These are phyloP conservation scores for Amanita rubescens DNA, from an alignment of 768 basidiomycete species.

Conservation along the genomic window DNA sequence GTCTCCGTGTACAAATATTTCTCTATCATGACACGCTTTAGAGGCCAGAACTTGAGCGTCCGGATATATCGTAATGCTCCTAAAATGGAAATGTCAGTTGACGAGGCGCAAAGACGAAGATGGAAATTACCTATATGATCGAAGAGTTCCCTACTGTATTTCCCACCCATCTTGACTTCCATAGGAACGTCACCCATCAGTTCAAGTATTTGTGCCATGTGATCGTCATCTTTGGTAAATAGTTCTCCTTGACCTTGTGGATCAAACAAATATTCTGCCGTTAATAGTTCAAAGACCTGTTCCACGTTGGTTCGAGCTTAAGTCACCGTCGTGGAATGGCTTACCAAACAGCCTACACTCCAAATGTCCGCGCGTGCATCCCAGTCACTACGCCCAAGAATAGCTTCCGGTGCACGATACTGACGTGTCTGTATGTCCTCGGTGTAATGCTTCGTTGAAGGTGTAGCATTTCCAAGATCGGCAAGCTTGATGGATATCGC, in stretches of 20 bases:
- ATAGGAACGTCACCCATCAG: slow-evolving; percentile 73
- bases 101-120: not conserved
- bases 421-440: slow-evolving; percentile 97
- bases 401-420: slow-evolving; percentile 92
- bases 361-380: slow-evolving; percentile 82
- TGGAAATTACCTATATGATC: slow-evolving; percentile 51
- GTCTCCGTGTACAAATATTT: slow-evolving; percentile 69
- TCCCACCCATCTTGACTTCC: slow-evolving; percentile 75
- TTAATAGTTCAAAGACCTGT: slow-evolving; percentile 81
- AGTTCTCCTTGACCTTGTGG: slow-evolving; percentile 74
- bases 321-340: slow-evolving; percentile 16
- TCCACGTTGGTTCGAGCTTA: not conserved
- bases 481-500: slow-evolving; percentile 87
- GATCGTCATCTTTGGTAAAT: slow-evolving; percentile 92
- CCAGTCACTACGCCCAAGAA: slow-evolving; percentile 84
- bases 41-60: slow-evolving; percentile 72
- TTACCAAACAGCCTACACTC: slow-evolving; percentile 83
- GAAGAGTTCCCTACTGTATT: slow-evolving; percentile 80
- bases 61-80: slow-evolving; percentile 68
- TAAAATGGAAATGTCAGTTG: slow-evolving; percentile 16
- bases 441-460: slow-evolving; percentile 83
- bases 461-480: slow-evolving; percentile 91
- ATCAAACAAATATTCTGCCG: slow-evolving; percentile 89
- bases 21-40: slow-evolving; percentile 80
- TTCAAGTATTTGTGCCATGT: slow-evolving; percentile 93